Conservation (phyloP, 2,329 filamentous ascomycete genomes). For the Aspergillus sp. region DNA sequence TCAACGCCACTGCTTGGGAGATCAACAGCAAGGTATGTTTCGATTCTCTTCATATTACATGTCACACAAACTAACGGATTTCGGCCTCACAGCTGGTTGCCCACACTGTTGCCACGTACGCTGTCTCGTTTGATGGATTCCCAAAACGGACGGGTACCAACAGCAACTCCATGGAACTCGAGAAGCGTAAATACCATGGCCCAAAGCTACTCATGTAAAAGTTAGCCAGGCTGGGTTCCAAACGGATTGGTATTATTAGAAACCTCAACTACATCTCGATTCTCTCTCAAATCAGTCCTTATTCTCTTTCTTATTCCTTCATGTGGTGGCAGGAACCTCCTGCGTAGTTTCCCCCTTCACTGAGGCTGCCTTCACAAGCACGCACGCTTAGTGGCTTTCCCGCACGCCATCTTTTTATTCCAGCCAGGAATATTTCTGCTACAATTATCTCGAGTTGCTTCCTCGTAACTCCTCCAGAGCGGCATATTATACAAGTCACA, state of each 20-base stretch:
- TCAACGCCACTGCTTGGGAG: conserved; percentile 55
- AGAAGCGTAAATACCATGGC: conserved; percentile 19
- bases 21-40: conserved; percentile 50
- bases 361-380: neutral
- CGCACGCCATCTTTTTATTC: neutral
- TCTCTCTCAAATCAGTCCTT: neutral
- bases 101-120: conserved; percentile 70
- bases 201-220: conserved; percentile 16
- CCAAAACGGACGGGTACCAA: conserved; percentile 49
- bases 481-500: no score
- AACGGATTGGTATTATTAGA: neutral
- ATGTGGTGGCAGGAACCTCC: neutral
- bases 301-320: neutral
- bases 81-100: conserved; percentile 53
- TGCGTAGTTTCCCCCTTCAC: neutral
- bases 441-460: no score
- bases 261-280: neutral
- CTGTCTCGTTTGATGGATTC: conserved; percentile 64
- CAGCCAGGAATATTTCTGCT: neutral
- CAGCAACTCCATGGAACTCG: conserved; percentile 1
- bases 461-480: no score
- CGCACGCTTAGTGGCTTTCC: neutral
- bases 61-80: neutral
- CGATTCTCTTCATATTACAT: neutral
- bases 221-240: neutral